phyloP scores from a whole-genome alignment of 768 basidiomycete species.

The Coprinopsis strossmayeri region DNA sequence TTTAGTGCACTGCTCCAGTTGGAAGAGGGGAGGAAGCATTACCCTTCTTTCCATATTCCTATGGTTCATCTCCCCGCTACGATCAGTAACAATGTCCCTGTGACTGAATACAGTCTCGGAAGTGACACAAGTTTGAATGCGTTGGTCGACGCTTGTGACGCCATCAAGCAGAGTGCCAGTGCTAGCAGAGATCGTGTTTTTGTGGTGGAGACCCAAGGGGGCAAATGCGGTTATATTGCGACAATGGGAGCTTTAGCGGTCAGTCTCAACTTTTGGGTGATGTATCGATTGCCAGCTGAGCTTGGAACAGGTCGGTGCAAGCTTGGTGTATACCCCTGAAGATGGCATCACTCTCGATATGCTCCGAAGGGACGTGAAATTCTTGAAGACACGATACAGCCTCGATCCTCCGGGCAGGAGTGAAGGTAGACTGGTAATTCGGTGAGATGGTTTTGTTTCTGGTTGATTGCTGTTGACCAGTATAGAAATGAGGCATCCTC shows the following conservation, averaged over 20 bases:
- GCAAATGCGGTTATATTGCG: constrained; percentile 92
- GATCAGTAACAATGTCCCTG: constrained; percentile 95
- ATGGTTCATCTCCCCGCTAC: constrained; percentile 96
- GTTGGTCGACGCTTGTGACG: constrained; percentile 94
- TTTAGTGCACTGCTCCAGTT: constrained; percentile 75
- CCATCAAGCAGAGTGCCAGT: constrained; percentile 97
- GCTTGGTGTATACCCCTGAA: constrained; percentile 92
- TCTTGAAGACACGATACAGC: constrained; percentile 77
- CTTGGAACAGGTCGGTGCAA: constrained; percentile 88
- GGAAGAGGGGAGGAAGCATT: constrained; percentile 73
- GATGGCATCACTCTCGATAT: constrained; percentile 77
- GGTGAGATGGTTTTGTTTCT: constrained; percentile 39
- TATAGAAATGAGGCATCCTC: constrained; percentile 82
- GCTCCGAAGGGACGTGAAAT: constrained; percentile 79
- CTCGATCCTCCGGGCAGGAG: constrained; percentile 84
- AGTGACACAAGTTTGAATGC: constrained; percentile 98
- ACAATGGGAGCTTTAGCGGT: constrained; percentile 95
- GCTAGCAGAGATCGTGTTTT: constrained; percentile 96
- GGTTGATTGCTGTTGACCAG: not conserved
- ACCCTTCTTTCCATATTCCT: constrained; percentile 92
- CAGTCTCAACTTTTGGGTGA: constrained; percentile 24
- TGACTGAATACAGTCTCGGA: constrained; percentile 94
- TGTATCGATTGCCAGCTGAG: not conserved
- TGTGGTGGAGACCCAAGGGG: constrained; percentile 97
- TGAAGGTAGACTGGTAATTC: constrained; percentile 90